phyloP scores from a whole-genome alignment of 805 yeast genomes.

The Saturnispora sanitii region DNA sequence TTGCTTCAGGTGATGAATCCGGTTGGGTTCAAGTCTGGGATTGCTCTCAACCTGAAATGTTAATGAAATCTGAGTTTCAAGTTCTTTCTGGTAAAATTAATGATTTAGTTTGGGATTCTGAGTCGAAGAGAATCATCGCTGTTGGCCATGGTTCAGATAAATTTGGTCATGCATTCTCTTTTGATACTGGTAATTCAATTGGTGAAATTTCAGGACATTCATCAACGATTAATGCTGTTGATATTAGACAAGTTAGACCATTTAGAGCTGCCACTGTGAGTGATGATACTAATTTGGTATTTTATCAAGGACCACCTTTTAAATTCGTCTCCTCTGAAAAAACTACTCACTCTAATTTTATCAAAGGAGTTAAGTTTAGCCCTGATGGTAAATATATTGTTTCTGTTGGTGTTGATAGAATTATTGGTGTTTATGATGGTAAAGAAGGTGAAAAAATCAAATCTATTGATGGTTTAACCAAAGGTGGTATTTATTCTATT shows the following conservation, averaged over 20 bases:
- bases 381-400: slow-evolving; percentile 69
- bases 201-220: slow-evolving; percentile 95
- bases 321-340: slow-evolving; percentile 67
- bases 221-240: slow-evolving; percentile 71
- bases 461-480: slow-evolving; percentile 43
- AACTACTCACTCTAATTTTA: slow-evolving; percentile 66
- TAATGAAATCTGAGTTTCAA: slow-evolving; percentile 64
- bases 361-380: slow-evolving; percentile 72
- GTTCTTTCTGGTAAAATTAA: slow-evolving; percentile 73
- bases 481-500: slow-evolving; percentile 74
- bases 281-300: slow-evolving; percentile 79
- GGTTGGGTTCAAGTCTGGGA: slow-evolving; percentile 92
- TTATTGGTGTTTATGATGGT: slow-evolving; percentile 74
- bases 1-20: slow-evolving; percentile 87
- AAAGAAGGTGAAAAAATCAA: slow-evolving; percentile 66
- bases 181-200: slow-evolving; percentile 93
- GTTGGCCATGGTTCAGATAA: slow-evolving; percentile 92
- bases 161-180: slow-evolving; percentile 85
- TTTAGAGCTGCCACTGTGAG: slow-evolving; percentile 88
- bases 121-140: slow-evolving; percentile 74
- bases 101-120: slow-evolving; percentile 89
- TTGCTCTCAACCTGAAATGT: slow-evolving; percentile 41
- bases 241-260: slow-evolving; percentile 79
- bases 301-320: slow-evolving; percentile 89
- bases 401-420: slow-evolving; percentile 79